phyloP scores from a whole-genome alignment of 805 yeast species.

The Candida railenensis region DNA sequence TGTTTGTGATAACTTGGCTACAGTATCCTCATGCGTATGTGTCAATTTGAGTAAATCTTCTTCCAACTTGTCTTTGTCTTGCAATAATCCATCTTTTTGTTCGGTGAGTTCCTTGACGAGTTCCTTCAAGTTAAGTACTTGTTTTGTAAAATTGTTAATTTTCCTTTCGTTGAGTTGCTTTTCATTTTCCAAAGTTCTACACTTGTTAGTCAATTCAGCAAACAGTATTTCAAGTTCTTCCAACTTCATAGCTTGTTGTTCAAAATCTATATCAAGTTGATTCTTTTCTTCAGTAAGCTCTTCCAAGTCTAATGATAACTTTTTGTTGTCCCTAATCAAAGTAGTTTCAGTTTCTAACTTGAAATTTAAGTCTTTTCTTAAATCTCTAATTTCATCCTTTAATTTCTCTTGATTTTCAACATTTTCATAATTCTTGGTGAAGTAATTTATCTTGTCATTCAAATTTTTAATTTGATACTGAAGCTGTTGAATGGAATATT shows the following conservation, averaged over 20 bases:
- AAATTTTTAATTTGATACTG: constrained; percentile 49
- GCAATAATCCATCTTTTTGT: constrained; percentile 62
- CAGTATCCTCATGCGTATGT: constrained; percentile 24
- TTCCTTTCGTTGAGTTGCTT: constrained; percentile 35
- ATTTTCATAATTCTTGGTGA: constrained; percentile 44
- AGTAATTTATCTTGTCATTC: constrained; percentile 55
- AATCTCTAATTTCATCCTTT: constrained; percentile 50
- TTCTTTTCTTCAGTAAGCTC: constrained; percentile 29
- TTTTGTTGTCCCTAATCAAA: constrained; percentile 61
- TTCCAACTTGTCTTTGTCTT: constrained; percentile 31
- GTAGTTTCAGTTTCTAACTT: constrained; percentile 66
- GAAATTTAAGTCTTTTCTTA: constrained; percentile 52
- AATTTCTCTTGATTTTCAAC: constrained; percentile 43
- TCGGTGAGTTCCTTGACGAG: constrained; percentile 58
- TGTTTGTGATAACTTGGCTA: constrained; percentile 21
- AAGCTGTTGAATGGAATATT: constrained; percentile 51
- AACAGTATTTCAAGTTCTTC: constrained; percentile 33
- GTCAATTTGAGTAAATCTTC: constrained; percentile 25
- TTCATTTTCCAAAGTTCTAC: constrained; percentile 32
- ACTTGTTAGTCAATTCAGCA: constrained; percentile 25
- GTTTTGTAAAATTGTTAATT: constrained; percentile 37
- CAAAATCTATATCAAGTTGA: constrained; percentile 27
- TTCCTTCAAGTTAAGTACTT: constrained; percentile 55
- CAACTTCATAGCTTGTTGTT: constrained; percentile 41
- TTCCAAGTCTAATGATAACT: constrained; percentile 58